Evolutionary conservation across 495 filamentous ascomycete genomes (phyloP).

Genomic region (Thermochaetoides thermophila): DNA sequence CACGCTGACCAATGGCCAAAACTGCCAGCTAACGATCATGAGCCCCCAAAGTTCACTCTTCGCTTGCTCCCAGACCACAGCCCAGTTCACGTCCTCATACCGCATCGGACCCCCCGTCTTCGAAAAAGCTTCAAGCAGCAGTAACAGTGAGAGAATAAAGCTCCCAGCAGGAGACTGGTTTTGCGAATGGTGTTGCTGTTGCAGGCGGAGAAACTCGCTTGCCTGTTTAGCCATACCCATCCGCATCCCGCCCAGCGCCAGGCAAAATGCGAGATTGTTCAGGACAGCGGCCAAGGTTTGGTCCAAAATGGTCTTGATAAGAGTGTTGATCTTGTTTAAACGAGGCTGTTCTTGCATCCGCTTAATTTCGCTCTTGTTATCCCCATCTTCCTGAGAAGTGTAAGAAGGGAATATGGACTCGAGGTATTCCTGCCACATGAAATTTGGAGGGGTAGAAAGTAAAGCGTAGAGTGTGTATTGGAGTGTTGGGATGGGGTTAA

Average conservation of each 20-base stretch:
- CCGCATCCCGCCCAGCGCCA: no score
- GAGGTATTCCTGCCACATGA: slow-evolving; percentile 51
- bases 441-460: slow-evolving; percentile 71
- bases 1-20: slow-evolving; percentile 72
- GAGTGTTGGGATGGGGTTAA: slow-evolving; percentile 51
- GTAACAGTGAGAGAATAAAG: slow-evolving; percentile 6
- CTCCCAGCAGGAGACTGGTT: slow-evolving; percentile 20
- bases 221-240: no score
- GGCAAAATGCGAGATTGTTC: slow-evolving; percentile 64
- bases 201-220: no score
- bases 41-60: slow-evolving; percentile 52
- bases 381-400: not conserved
- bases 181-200: slow-evolving; percentile 26
- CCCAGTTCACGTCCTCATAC: slow-evolving; percentile 21
- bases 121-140: not conserved
- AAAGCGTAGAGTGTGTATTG: slow-evolving; percentile 68
- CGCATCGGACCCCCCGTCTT: slow-evolving; percentile 12
- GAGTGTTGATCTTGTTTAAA: slow-evolving; percentile 55
- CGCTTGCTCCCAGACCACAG: slow-evolving; percentile 16
- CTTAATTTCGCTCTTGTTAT: not conserved
- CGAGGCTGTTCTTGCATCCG: no score
- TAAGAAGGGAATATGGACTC: slow-evolving; percentile 28
- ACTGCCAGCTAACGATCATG: slow-evolving; percentile 57
- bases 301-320: slow-evolving; percentile 70
- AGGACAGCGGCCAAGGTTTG: slow-evolving; percentile 59